Conservation (phyloP, 306 rosid genomes). For the Astragalus membranaceus region DNA sequence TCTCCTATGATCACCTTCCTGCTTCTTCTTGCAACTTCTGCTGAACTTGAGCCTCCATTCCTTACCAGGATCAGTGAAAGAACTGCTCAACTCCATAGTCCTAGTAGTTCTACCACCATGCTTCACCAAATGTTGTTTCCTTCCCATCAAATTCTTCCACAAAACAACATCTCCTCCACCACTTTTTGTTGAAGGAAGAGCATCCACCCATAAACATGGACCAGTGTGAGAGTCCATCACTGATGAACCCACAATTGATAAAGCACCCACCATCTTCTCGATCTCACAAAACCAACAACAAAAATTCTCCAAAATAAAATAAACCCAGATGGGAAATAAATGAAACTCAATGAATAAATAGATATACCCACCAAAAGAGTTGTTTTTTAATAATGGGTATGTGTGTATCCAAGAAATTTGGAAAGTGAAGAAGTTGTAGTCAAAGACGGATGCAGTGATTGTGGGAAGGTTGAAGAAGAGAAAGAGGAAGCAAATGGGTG, state of each 20-base stretch:
- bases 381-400: slow-evolving; percentile 26
- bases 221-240: slow-evolving; percentile 78
- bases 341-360: background rate
- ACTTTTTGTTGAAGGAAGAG: slow-evolving; percentile 57
- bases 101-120: background rate
- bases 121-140: slow-evolving; percentile 39
- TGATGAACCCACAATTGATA: slow-evolving; percentile 64
- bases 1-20: slow-evolving; percentile 45
- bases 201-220: slow-evolving; percentile 84
- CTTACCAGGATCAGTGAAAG: slow-evolving; percentile 52
- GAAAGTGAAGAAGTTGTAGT: slow-evolving; percentile 26
- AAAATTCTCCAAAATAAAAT: background rate
- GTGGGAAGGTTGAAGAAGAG: slow-evolving; percentile 24
- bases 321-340: slow-evolving; percentile 16
- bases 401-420: slow-evolving; percentile 34
- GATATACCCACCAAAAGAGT: slow-evolving; percentile 4
- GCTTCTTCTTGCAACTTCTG: slow-evolving; percentile 58
- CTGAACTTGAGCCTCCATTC: slow-evolving; percentile 52
- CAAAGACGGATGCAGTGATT: slow-evolving; percentile 38
- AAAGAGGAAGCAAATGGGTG: slow-evolving; percentile 20
- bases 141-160: slow-evolving; percentile 42
- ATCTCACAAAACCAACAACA: slow-evolving; percentile 13
- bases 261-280: slow-evolving; percentile 67
- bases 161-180: slow-evolving; percentile 50
- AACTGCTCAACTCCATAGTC: slow-evolving; percentile 48